These are phyloP conservation scores for Amniculicola lignicola DNA, from an alignment of 495 filamentous ascomycete species.

Conservation along the genomic window DNA sequence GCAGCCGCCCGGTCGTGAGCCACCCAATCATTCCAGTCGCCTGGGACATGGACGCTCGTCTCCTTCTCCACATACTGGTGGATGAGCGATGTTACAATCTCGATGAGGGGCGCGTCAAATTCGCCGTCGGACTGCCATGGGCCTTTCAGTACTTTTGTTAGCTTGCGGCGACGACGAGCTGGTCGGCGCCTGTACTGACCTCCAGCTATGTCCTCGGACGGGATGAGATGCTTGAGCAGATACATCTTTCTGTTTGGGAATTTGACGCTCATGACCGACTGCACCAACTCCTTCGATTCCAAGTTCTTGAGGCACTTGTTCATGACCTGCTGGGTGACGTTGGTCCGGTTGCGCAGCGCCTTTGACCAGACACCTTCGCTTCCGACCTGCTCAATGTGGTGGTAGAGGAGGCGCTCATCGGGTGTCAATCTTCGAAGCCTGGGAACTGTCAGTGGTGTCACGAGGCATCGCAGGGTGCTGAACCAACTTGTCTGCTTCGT, in stretches of 20 bases:
- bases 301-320: conserved; percentile 73
- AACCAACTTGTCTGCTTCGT: conserved; percentile 33
- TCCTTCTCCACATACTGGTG: conserved; percentile 65
- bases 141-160: too few relatives aligned
- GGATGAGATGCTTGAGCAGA: conserved; percentile 63
- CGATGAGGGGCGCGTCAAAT: conserved; percentile 82
- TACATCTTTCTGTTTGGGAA: conserved; percentile 61
- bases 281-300: conserved; percentile 82
- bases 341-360: conserved; percentile 67
- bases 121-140: conserved; percentile 89
- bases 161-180: too few relatives aligned
- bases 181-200: too few relatives aligned
- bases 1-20: neutral
- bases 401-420: conserved; percentile 79
- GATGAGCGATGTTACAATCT: conserved; percentile 62
- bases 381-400: conserved; percentile 75
- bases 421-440: conserved; percentile 35
- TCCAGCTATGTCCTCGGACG: conserved; percentile 83
- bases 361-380: conserved; percentile 85
- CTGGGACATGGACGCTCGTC: conserved; percentile 57
- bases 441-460: neutral
- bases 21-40: conserved; percentile 16
- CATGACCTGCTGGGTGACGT: conserved; percentile 74
- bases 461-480: neutral
- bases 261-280: conserved; percentile 62